These are phyloP conservation scores for Cucurbita pepo DNA, from an alignment of 306 rosid genomes.

Conservation along the genomic window DNA sequence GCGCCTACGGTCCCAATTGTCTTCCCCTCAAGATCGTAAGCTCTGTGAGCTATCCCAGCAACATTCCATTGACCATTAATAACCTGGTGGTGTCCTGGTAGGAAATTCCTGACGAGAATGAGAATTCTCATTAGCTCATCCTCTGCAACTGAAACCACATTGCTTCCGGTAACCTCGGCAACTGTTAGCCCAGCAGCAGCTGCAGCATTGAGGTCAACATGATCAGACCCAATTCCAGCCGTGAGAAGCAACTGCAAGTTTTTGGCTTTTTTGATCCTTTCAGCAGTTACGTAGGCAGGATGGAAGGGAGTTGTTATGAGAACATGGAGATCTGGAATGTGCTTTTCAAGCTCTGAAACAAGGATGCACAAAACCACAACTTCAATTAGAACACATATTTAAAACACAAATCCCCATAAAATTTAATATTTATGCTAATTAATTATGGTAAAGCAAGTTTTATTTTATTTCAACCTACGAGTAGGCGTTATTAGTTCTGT, in stretches of 20 bases:
- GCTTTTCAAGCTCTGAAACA: slow-evolving; percentile 72
- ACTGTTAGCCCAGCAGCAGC: slow-evolving; percentile 91
- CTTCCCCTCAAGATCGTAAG: slow-evolving; percentile 95
- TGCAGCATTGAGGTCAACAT: slow-evolving; percentile 79
- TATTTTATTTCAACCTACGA: too few relatives aligned
- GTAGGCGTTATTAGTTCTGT: too few relatives aligned
- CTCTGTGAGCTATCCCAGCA: slow-evolving; percentile 76
- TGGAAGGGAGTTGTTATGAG: slow-evolving; percentile 92
- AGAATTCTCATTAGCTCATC: slow-evolving; percentile 93
- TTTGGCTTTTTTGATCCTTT: slow-evolving; percentile 81
- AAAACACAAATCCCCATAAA: too few relatives aligned
- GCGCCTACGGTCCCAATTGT: slow-evolving; percentile 81
- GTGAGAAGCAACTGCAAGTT: slow-evolving; percentile 75
- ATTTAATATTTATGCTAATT: too few relatives aligned
- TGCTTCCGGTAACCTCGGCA: slow-evolving; percentile 95
- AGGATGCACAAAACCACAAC: not conserved
- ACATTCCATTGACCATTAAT: slow-evolving; percentile 79
- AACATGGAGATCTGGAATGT: slow-evolving; percentile 72
- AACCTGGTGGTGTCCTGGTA: slow-evolving; percentile 75
- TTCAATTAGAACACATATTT: not conserved
- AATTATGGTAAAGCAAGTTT: too few relatives aligned
- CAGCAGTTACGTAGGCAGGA: slow-evolving; percentile 93
- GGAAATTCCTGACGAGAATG: slow-evolving; percentile 66
- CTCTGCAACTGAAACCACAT: slow-evolving; percentile 83
- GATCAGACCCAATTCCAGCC: slow-evolving; percentile 92